A percentile compares a stretch with the other conserved stretches of the same genome.
Conservation (phyloP, 75 land plant species). For the Isoetes taiwanensis region DNA sequence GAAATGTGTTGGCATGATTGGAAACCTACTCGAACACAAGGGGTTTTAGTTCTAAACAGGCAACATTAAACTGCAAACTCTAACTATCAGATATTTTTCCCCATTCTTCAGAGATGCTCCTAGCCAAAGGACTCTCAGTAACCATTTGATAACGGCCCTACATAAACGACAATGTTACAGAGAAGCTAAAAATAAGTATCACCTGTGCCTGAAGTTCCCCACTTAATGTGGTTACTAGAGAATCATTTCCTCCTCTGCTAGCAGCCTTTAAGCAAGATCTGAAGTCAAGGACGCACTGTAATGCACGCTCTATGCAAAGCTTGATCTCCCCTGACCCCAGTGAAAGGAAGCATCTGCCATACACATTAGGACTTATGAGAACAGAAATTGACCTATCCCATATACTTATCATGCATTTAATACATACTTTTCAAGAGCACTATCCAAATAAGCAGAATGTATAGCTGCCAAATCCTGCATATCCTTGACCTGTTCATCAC, state of each 20-base stretch:
- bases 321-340: constrained; percentile 12
- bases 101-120: too few species aligned
- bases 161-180: too few species aligned
- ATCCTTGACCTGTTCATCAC: constrained; percentile 16
- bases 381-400: neutral
- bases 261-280: constrained; percentile 11
- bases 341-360: constrained; percentile 21
- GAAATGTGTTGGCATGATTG: too few species aligned
- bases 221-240: too few species aligned
- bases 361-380: neutral
- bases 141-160: too few species aligned
- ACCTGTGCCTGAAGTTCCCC: too few species aligned
- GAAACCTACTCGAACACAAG: too few species aligned
- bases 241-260: neutral
- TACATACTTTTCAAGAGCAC: constrained; percentile 15
- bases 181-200: too few species aligned
- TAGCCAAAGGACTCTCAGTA: too few species aligned
- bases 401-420: neutral
- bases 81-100: too few species aligned
- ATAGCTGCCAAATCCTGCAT: constrained; percentile 22
- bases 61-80: too few species aligned
- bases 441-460: constrained; percentile 15
- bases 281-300: constrained; percentile 29
- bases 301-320: constrained; percentile 13
- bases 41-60: too few species aligned